phyloP scores from a whole-genome alignment of 1,284 basidiomycete species.

The Agaricales sp. region DNA sequence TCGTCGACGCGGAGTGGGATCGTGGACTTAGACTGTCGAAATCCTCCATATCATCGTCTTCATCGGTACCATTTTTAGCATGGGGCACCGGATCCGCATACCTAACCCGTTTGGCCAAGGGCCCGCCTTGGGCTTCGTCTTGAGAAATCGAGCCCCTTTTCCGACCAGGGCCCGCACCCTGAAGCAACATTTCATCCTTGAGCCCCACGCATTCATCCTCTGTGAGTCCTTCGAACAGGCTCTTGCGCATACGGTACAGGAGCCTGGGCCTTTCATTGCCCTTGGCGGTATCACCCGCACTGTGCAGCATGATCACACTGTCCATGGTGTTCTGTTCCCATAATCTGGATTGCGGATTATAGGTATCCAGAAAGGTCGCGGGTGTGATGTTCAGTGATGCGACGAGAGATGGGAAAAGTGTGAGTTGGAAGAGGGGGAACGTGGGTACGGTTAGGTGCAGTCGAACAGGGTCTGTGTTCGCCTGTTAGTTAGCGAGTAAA shows the following conservation, averaged over 20 bases:
- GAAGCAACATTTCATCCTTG: constrained; percentile 39
- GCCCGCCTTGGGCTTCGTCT: too few species aligned
- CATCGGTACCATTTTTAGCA: too few species aligned
- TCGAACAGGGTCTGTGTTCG: constrained; percentile 47
- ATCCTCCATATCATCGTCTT: too few species aligned
- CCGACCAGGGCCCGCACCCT: too few species aligned
- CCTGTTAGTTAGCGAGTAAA: constrained; percentile 28
- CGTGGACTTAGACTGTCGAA: too few species aligned
- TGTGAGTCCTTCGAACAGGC: constrained; percentile 40
- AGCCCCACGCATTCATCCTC: constrained; percentile 49
- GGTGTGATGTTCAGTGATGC: constrained; percentile 38
- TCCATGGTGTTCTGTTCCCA: constrained; percentile 32
- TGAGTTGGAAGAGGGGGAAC: constrained; percentile 55
- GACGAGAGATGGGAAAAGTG: constrained; percentile 37
- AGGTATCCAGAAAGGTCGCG: constrained; percentile 49
- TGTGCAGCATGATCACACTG: not conserved
- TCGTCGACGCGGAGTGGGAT: too few species aligned
- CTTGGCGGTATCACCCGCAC: not conserved
- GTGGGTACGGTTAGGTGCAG: constrained; percentile 47
- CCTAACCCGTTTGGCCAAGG: too few species aligned
- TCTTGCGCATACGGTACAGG: constrained; percentile 47
- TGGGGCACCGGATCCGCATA: too few species aligned
- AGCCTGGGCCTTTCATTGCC: constrained; percentile 24
- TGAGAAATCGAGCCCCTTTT: too few species aligned
- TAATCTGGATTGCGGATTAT: constrained; percentile 36